Base-by-base conservation (phyloP, 495 filamentous ascomycete genomes). In the Trichoderma virens region DNA sequence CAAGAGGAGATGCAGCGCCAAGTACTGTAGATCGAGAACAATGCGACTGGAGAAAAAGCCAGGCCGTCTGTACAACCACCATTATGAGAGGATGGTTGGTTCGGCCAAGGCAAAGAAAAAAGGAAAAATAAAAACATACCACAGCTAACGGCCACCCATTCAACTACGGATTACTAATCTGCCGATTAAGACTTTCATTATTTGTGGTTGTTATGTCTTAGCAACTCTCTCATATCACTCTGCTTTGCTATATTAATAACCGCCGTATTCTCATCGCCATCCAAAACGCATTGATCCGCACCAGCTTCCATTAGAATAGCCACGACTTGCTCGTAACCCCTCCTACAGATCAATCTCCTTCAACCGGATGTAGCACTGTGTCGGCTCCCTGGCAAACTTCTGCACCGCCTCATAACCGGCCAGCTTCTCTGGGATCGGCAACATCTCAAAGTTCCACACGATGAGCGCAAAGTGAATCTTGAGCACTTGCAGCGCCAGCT, bases 401-500 rank as follows among this genome's bases (percentile, higher is more conserved):
- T 73, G 68, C 11, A 74, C 41, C 13, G 66, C 65, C 3, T 70
- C 67, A 38, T 72, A 73, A 11, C 72, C 70, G 35, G 67, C 41
- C 41, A 43, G 41, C 41, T 43, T 43, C 41, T 43, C 41, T 14
- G 41, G 41, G 41, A 43, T 18, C 41, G 41, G 41, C 16, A 43
- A 9, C 51, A 78, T 63, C 51, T 73, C 60, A 41, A 81, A 79
- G 23, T 74, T 68, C 76, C 75, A 79, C 11, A 80, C 41, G 14
- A 77, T 35, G 47, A 78, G 32, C 0, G 71, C 68, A 3, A 77
- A 63, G 62, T 75, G 61, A 5, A 79, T 69, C 9, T 70, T 69
- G 64, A 79, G 51, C 67, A 74, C 69, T 11, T 70, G n/a, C 34
- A 73, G 64, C 23, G 73, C 78, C 51, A 79, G 63, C 78, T 76